Conservation (phyloP, 176 grass and related monocot species). For the Eleusine indica region DNA sequence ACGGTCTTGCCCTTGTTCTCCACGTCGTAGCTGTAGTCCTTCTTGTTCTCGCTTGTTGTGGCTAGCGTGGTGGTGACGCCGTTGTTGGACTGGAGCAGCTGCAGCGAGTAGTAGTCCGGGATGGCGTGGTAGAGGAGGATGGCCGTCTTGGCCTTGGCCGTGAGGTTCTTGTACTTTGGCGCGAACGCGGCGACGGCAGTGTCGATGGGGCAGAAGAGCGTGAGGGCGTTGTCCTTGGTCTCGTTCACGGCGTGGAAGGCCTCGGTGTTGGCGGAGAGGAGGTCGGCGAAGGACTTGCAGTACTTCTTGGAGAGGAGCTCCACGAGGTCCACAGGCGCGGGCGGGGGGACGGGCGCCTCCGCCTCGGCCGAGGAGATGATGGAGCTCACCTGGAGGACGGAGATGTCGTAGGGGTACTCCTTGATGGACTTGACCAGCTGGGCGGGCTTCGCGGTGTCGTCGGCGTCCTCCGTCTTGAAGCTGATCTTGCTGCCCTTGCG, state of each 20-base stretch:
- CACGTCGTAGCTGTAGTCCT: conserved; percentile 66
- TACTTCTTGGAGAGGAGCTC: conserved; percentile 77
- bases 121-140: conserved; percentile 75
- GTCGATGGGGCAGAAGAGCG: conserved; percentile 79
- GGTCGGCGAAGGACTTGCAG: conserved; percentile 73
- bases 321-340: conserved; percentile 62
- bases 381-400: conserved; percentile 62
- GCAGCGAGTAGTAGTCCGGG: conserved; percentile 74
- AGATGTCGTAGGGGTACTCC: conserved; percentile 65
- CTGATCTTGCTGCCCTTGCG: conserved; percentile 49
- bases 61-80: conserved; percentile 80
- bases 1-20: conserved; percentile 63
- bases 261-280: conserved; percentile 54
- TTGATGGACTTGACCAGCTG: conserved; percentile 60
- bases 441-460: conserved; percentile 28
- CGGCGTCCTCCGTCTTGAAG: conserved; percentile 53
- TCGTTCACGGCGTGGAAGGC: conserved; percentile 52
- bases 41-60: conserved; percentile 60
- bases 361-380: conserved; percentile 54
- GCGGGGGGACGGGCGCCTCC: conserved; percentile 64
- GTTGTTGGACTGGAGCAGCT: conserved; percentile 72
- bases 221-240: conserved; percentile 69
- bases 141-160: conserved; percentile 63
- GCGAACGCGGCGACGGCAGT: conserved; percentile 57
- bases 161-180: conserved; percentile 73